Evolutionary conservation across 495 filamentous ascomycete species (phyloP).

Genomic region (Daldinia grandis): DNA sequence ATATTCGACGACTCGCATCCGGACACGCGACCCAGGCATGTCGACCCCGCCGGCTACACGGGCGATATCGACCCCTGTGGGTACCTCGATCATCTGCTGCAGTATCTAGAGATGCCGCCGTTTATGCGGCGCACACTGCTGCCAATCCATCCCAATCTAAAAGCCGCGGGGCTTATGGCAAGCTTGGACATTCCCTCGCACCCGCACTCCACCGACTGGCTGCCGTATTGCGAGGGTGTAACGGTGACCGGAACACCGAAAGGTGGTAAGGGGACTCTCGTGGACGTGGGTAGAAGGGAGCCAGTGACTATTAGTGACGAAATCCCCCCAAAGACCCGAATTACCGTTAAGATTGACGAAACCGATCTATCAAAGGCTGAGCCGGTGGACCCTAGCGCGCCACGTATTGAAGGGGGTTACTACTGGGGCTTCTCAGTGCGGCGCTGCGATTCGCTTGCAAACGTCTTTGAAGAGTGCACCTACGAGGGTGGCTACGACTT

Average conservation of each 20-base stretch:
- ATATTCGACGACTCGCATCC: constrained; percentile 70
- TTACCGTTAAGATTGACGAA: constrained; percentile 70
- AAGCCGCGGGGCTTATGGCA: constrained; percentile 68
- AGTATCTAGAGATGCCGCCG: constrained; percentile 79
- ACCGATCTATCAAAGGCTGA: constrained; percentile 54
- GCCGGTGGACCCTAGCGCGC: constrained; percentile 65
- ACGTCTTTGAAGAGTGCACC: constrained; percentile 70
- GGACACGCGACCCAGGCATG: constrained; percentile 49
- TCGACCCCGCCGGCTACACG: constrained; percentile 63
- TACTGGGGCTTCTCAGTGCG: constrained; percentile 81
- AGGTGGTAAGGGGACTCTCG: constrained; percentile 58
- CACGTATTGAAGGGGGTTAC: constrained; percentile 72
- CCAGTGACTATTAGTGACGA: constrained; percentile 61
- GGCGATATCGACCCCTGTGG: constrained; percentile 71
- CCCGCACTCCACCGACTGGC: constrained; percentile 69
- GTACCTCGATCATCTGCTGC: constrained; percentile 75
- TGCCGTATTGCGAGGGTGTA: constrained; percentile 76
- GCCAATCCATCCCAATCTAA: constrained; percentile 74
- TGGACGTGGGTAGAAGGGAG: constrained; percentile 66
- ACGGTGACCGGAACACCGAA: constrained; percentile 52
- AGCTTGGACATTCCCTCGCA: constrained; percentile 83
- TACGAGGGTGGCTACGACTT: constrained; percentile 72
- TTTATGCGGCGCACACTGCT: constrained; percentile 75
- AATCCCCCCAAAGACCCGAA: constrained; percentile 67
- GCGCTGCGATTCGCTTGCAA: constrained; percentile 64